Base-by-base conservation (phyloP, 1,284 basidiomycete genomes). In the Puccinia horiana region DNA sequence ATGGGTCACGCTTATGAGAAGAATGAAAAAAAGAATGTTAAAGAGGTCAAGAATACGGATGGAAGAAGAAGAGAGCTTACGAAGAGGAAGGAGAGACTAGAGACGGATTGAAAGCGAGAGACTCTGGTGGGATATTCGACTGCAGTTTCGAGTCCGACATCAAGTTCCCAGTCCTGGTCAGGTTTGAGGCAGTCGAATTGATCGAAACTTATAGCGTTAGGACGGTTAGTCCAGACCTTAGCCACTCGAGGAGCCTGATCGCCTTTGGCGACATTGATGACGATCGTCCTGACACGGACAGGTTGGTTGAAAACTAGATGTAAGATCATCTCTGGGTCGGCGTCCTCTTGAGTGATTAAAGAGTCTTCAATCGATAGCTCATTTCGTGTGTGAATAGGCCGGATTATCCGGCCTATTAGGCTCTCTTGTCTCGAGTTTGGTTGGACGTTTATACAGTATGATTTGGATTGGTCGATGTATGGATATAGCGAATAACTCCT, bases 71-170 rank as follows among this genome's bases (percentile, higher is more conserved):
- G 35, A 5, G 47, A 75, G n/a, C 72, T 16, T 37, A 82, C 80
- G 35, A 82, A 76, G n/a, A 63, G 54, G 40, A 82, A 82, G 32
- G 80, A 76, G 16, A 82, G 73, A 26, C 72, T 67, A 40, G 80
- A 82, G 49, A 82, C 61, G 29, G 80, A 82, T 75, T 82, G 80
- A 42, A 82, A 82, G 63, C 73, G 61, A 6, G 80, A 54, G 23
- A 82, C 61, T 3, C 80, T 32, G 23, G 80, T 82, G 23, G 80
- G 72, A 44, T 82, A 82, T 49, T 82, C 72, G 44, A 82, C 47
- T 26, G 80, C 80, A 16, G 58, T 73, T 14, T 82, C 72, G 23
- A 49, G 54, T n/a, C 69, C 58, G 37, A 52, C 52, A 37, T 78
- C 63, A 23, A 82, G 35, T n/a, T 75, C 58, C 72, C 72, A 82